Base-by-base conservation (phyloP, 768 basidiomycete genomes). In the Amanita jacksonii region DNA sequence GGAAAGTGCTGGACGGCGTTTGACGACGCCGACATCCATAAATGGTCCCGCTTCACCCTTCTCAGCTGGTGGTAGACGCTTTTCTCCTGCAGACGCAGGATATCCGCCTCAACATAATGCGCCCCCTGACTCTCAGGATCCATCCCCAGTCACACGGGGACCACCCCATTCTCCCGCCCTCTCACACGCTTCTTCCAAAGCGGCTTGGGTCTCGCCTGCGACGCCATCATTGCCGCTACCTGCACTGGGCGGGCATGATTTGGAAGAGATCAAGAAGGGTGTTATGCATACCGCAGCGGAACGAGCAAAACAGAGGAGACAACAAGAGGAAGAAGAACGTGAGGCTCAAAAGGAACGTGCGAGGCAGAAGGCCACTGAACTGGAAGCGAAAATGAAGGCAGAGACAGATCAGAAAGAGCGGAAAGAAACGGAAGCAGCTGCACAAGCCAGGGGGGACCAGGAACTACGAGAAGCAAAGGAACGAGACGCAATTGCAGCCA, bases 271-370 rank as follows among this genome's bases (percentile, higher is more conserved):
- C n/a, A 72, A 74, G 46, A 84, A 85, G 57, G 77, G 79, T 36
- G 64, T 80, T 13, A 91, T 92, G 90, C 88, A 89, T 48, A 74
- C 62, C 43, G 85, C 85, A 5, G 90, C 90, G 1, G 88, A 86
- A 49, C 74, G 88, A 31, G 90, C 90, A 5, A 81, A 77, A 54
- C 74, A 82, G 49, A 69, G 90, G 43, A 68, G 87, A 37, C 81
- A 86, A 54, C 73, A 83, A 40, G 90, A 92, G 52, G 91, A 93
- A 57, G 82, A 79, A 49, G 81, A 85, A 51, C 72, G 89, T 12
- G 80, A 87, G 56, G 81, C 76, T 37, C 81, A 83, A 59, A 76
- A 77, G 52, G 88, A 91, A 53, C 70, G 90, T 12, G 91, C 90
- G 10, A 70, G 76, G 49, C 74, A 65, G 62, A 94, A 92, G 60